Evolutionary conservation across 2,329 filamentous ascomycete species (phyloP), one percentile per base, ranked within the genome.

Genomic region (Epichloe elymi): DNA sequence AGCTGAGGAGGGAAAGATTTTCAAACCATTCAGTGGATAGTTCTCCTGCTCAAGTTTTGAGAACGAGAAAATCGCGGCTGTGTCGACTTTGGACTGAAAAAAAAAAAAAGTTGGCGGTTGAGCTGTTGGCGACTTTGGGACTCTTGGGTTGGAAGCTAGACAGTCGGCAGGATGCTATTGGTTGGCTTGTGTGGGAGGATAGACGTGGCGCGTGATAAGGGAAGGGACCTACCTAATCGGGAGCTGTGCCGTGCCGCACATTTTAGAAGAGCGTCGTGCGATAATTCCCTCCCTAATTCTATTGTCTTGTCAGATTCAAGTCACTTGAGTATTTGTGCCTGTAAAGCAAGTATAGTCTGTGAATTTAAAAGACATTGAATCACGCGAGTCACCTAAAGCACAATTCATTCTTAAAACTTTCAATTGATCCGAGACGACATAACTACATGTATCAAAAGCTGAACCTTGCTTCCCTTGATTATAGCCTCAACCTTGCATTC

Each of bases 401-500:
- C 6, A 20, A 15, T 38, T 63, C 56, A 60, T 63, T 65, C 60
- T 63, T 63, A 54, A 65, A 63, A 62, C 60, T 62, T 66, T 65
- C 60, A 67, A 67, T 64, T 69, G 64, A 70, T 68, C 60, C 59
- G 58, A 61, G 60, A 65, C 65, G 65, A 66, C 67, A 63, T 67
- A 66, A 70, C 68, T 69, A 72, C 65, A 72, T 65, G 60, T 59
- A 63, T 62, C 63, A 66, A 66, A 64, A 64, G 63, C 63, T 59
- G 58, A 61, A 59, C 53, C 60, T 59, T 67, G 62, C 64, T 64
- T 65, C 59, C 64, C 61, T 61, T 65, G 58, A 60, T 64, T 64
- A 63, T 62, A 61, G 64, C 63, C 62, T 67, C 64, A 64, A 63
- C 63, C 57, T 59, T 61, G 61, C 63, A 60, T 61, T 64, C 51